Evolutionary conservation across 225 moss, liverwort and hornwort genomes (phyloP), one percentile per base, ranked within the genome.

Genomic region (Physcomitrium patens): DNA sequence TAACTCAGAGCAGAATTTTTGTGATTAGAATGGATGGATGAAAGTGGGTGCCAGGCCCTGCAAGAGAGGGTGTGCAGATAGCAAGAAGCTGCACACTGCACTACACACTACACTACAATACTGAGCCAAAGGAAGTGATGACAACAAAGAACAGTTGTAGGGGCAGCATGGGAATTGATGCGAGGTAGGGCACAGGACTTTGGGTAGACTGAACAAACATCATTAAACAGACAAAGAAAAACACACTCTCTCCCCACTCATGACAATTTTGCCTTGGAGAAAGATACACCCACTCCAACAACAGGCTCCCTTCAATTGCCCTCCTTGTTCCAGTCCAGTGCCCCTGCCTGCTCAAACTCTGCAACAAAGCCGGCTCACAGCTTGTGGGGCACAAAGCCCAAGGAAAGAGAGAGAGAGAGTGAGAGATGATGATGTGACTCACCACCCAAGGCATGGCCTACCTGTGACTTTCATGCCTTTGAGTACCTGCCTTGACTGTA

Each of bases 101-200:
- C n/a, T n/a, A n/a, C n/a, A n/a, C n/a, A n/a, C n/a, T n/a, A n/a
- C n/a, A n/a, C n/a, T n/a, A n/a, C n/a, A n/a, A 37, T 4, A 37
- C 31, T 2, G 24, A 24, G 7, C 5, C 4, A 0, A 62, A 20
- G 8, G 1, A 3, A n/a, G n/a, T n/a, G 71, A 71, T 56, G 56
- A 65, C 64, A 58, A 2, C 57, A 65, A 65, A 3, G 77, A 71
- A 70, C 65, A 49, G 65, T 65, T 78, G 71, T 8, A 48, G 17
- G 17, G 41, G 64, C 63, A 57, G 9, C 60, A 23, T 68, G 3
- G 74, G 20, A 74, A 1, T 54, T 55, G 63, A 46, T 12, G 54
- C 24, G 4, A 20, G 4, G 22, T 23, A 44, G 17, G 17, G 31
- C 31, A 37, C 31, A 37, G 31, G 31, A 37, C 31, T 37, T 37